Conservation (phyloP, 2,329 filamentous ascomycete species). For the Aspergillus brasiliensis region DNA sequence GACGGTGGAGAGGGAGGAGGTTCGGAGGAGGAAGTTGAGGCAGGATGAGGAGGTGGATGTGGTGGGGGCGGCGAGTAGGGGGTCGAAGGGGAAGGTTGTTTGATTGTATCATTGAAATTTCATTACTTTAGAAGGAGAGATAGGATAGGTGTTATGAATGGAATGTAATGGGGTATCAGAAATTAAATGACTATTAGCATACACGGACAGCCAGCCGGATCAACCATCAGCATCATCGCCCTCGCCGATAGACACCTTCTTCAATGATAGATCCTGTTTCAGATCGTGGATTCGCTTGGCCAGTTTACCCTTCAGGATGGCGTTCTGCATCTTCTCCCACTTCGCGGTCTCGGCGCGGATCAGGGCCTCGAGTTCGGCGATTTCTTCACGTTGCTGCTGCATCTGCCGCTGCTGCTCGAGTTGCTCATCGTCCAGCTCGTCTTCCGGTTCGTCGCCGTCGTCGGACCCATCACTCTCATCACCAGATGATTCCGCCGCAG, state of each 20-base stretch:
- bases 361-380: conserved; percentile 45
- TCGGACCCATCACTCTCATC: conserved; percentile 45
- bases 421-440: conserved; percentile 48
- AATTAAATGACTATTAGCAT: conserved; percentile 16
- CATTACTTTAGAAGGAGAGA: not conserved
- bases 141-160: not conserved
- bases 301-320: conserved; percentile 47
- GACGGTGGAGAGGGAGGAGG: conserved; percentile 27
- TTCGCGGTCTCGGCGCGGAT: conserved; percentile 42
- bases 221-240: conserved; percentile 35
- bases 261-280: conserved; percentile 47
- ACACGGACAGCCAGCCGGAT: conserved; percentile 17
- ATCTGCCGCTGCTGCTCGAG: conserved; percentile 44
- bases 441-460: conserved; percentile 37
- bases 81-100: conserved; percentile 32
- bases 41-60: conserved; percentile 33
- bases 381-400: conserved; percentile 49
- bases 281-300: conserved; percentile 47
- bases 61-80: conserved; percentile 28
- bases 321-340: conserved; percentile 44
- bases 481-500: conserved; percentile 42
- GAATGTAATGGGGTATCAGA: not conserved
- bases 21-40: conserved; percentile 30
- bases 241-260: conserved; percentile 46
- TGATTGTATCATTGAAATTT: conserved; percentile 32